Conservation (phyloP, 2,329 filamentous ascomycete species). For the Nothomitra cinnamomea region DNA sequence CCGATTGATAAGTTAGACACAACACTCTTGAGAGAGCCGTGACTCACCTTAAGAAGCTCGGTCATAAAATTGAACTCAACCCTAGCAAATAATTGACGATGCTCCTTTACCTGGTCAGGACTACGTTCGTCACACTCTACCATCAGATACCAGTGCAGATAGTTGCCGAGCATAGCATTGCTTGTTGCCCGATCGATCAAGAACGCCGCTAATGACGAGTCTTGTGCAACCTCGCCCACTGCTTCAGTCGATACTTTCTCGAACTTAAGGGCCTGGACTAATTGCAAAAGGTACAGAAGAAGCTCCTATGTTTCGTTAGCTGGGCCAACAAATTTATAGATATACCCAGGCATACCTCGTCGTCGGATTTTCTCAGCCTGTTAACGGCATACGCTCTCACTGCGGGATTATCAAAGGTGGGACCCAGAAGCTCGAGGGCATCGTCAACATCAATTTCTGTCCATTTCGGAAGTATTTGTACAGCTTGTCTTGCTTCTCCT, state of each 20-base stretch:
- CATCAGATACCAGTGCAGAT: constrained; percentile 96
- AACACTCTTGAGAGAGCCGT: background rate
- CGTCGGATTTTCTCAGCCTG: constrained; percentile 76
- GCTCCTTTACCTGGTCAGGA: constrained; percentile 53
- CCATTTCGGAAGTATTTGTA: constrained; percentile 82
- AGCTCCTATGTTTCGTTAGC: constrained; percentile 37
- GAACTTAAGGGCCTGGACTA: constrained; percentile 92
- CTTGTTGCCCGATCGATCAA: constrained; percentile 73
- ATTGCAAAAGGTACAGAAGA: constrained; percentile 75
- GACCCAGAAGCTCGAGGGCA: constrained; percentile 81
- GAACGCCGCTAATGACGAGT: constrained; percentile 79
- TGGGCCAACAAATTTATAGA: background rate
- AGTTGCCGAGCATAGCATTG: constrained; percentile 84
- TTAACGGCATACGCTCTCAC: constrained; percentile 91
- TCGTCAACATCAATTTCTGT: constrained; percentile 95
- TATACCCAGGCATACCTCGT: constrained; percentile 31
- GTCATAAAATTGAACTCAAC: constrained; percentile 95
- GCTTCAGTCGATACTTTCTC: constrained; percentile 54
- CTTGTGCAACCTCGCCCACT: constrained; percentile 43
- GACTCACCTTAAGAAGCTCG: constrained; percentile 35
- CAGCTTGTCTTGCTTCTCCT: constrained; percentile 72
- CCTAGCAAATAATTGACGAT: constrained; percentile 75
- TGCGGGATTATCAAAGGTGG: constrained; percentile 73
- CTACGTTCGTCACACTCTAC: constrained; percentile 83
- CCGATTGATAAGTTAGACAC: background rate